Conservation (phyloP, 495 filamentous ascomycete genomes). For the Tuber brumale region DNA sequence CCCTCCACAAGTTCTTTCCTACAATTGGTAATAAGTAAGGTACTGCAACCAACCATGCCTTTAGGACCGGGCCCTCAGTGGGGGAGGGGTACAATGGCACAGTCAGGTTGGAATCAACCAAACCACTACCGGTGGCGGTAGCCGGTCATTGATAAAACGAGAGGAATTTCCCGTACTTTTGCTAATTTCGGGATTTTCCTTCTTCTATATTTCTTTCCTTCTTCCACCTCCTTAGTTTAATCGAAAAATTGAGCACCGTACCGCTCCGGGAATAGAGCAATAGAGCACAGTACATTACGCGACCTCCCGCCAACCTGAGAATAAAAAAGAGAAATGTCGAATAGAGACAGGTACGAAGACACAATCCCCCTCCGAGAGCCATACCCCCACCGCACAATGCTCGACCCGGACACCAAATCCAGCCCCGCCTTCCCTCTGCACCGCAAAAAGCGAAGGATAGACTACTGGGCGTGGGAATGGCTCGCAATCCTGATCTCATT, state of each 20-base stretch:
- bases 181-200: not conserved
- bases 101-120: not conserved
- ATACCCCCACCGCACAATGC: not conserved
- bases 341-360: not conserved
- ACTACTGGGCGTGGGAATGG: conserved; percentile 35
- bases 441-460: conserved; percentile 11
- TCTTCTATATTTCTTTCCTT: not conserved
- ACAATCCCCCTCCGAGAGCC: not conserved
- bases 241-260: not conserved
- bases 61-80: not conserved
- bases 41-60: not conserved
- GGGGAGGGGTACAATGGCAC: not conserved
- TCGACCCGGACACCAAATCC: not conserved
- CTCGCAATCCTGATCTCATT: conserved; percentile 22
- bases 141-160: not conserved
- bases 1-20: not conserved
- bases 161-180: not conserved
- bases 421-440: conserved; percentile 13
- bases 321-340: not conserved
- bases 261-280: not conserved
- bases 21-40: not conserved
- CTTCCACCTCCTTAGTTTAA: not conserved
- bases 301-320: not conserved
- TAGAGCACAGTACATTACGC: not conserved
- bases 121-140: not conserved